Conservation (phyloP, 805 yeast genomes). For the Pichia membranifaciens region DNA sequence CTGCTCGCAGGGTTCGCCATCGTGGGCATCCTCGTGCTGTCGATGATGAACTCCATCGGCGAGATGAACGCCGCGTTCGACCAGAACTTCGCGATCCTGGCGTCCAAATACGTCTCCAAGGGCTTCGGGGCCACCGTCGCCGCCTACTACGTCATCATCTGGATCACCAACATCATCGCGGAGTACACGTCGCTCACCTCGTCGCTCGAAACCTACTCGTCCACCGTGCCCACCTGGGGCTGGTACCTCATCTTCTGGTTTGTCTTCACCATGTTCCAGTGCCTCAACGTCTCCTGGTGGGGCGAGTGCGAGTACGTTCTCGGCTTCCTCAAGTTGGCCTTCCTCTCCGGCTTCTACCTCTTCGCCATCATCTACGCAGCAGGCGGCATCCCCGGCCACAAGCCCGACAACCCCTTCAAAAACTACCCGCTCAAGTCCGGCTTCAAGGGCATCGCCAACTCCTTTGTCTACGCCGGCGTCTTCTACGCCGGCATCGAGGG, state of each 20-base stretch:
- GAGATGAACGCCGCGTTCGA: slow-evolving; percentile 51
- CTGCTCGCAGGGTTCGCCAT: slow-evolving; percentile 43
- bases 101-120: slow-evolving; percentile 44
- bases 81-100: slow-evolving; percentile 47
- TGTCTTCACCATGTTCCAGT: slow-evolving; percentile 44
- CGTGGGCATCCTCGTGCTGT: slow-evolving; percentile 46
- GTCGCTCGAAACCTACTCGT: slow-evolving; percentile 45
- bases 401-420: slow-evolving; percentile 35
- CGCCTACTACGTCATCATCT: slow-evolving; percentile 46
- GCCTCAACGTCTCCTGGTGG: slow-evolving; percentile 46
- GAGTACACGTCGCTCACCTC: slow-evolving; percentile 52
- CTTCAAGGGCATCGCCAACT: slow-evolving; percentile 24
- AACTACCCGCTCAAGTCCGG: slow-evolving; percentile 25
- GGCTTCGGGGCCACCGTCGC: slow-evolving; percentile 56
- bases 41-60: slow-evolving; percentile 52
- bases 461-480: slow-evolving; percentile 22
- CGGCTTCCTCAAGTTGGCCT: slow-evolving; percentile 44
- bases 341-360: slow-evolving; percentile 44
- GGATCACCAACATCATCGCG: slow-evolving; percentile 50
- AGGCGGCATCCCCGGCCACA: slow-evolving; percentile 35
- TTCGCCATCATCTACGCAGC: slow-evolving; percentile 42
- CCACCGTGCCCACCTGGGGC: slow-evolving; percentile 48
- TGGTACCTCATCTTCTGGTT: slow-evolving; percentile 50
- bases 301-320: slow-evolving; percentile 54
- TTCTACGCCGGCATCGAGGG: slow-evolving; percentile 26